Conservation (phyloP, 176 grass and related monocot genomes). For the Phragmites australis region DNA sequence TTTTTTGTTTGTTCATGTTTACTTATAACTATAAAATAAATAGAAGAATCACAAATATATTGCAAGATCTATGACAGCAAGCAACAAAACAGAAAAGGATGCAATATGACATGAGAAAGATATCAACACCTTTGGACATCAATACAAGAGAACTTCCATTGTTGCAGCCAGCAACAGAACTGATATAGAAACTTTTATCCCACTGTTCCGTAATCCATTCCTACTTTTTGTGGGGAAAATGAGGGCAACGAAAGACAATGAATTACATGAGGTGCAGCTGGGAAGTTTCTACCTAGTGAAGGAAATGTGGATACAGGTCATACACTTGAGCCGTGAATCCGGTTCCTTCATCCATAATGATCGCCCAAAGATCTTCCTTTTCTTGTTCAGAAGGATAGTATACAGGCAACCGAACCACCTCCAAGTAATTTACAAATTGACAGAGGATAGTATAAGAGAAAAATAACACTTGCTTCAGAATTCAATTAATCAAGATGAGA, state of each 20-base stretch:
- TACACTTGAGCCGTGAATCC: conserved; percentile 70
- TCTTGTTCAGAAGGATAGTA: conserved; percentile 90
- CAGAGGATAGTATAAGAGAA: conserved; percentile 62
- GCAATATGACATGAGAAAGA: too few species aligned
- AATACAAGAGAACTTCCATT: too few species aligned
- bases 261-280: conserved; percentile 13
- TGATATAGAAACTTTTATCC: conserved; percentile 78
- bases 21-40: too few species aligned
- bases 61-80: too few species aligned
- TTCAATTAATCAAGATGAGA: conserved; percentile 18
- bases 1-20: too few species aligned
- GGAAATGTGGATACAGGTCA: conserved; percentile 58
- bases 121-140: too few species aligned
- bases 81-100: too few species aligned
- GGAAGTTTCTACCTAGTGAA: conserved; percentile 46
- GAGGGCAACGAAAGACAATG: conserved; percentile 16
- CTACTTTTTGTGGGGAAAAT: conserved; percentile 27
- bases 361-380: conserved; percentile 84
- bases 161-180: conserved; percentile 66
- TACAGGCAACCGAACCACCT: conserved; percentile 79
- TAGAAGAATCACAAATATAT: too few species aligned
- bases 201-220: conserved; percentile 83
- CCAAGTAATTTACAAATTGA: conserved; percentile 88
- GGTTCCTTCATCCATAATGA: conserved; percentile 85
- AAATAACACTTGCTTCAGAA: background rate